Base-by-base conservation (phyloP, 257 asterid species). In the Misopates orontium region DNA sequence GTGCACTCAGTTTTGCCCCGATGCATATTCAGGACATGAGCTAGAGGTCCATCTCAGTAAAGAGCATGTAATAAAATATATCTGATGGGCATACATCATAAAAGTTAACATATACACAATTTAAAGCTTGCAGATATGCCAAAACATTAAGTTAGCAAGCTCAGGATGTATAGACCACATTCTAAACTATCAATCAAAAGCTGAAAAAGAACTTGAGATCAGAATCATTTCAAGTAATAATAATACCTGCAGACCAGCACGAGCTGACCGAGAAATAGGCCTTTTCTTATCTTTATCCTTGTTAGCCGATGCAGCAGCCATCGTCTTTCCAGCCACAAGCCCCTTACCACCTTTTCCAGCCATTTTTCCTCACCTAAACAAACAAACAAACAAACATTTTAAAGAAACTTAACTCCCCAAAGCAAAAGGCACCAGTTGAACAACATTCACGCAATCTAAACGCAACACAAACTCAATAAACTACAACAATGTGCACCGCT, bases 271-370 rank as follows among this genome's bases (percentile, higher is more conserved):
- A 17, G 98, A 88, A 65, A 82, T 71, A 0, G 98, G 95, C 48
- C 85, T 77, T 67, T 91, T 91, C 82, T 91, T 91, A 75, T 80
- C 90, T 77, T 91, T 91, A 10, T 91, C 97, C 76, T 91, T 88
- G 88, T 70, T 86, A 32, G 90, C 95, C 12, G 89, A 83, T 10
- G 87, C 86, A 16, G 91, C 86, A 9, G 98, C 96, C 48, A 85
- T 85, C n/a, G 98, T 91, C 83, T 91, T 91, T 51, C 95, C 96
- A 8, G 98, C 98, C 49, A 91, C 81, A 8, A 91, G 95, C 28
- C 98, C 98, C 76, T 91, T 91, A 45, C 98, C 98, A 52, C 98
- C 98, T 78, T 91, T 91, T 57, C 98, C 98, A 39, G 98, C 98
- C 98, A 91, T 91, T 62, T 28, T 60, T 56, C 10, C 60, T 56